Conservation (phyloP, 352 stramenopile genomes). For the Pythium brassicae region DNA sequence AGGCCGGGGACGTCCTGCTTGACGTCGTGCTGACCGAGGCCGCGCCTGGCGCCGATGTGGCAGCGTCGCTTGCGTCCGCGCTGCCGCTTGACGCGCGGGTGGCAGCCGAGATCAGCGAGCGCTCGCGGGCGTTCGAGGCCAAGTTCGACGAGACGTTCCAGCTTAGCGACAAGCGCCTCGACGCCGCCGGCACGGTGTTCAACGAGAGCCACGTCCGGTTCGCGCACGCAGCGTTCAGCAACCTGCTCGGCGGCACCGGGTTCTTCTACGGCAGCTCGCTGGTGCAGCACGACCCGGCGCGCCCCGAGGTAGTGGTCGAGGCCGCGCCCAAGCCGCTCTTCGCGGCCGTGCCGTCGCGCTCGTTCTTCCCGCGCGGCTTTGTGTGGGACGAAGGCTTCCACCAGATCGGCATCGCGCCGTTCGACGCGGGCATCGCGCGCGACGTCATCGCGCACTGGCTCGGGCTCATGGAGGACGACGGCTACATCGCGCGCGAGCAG, state of each 20-base stretch:
- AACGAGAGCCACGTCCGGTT: slow-evolving; percentile 63
- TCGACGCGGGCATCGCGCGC: slow-evolving; percentile 63
- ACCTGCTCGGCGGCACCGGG: slow-evolving; percentile 85
- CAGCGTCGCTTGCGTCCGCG: too few relatives aligned
- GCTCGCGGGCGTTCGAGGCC: slow-evolving; percentile 32
- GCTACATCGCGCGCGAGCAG: slow-evolving; percentile 92
- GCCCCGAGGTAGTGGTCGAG: slow-evolving; percentile 29
- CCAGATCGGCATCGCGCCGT: slow-evolving; percentile 78
- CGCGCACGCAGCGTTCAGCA: slow-evolving; percentile 84
- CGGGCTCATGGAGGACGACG: slow-evolving; percentile 74
- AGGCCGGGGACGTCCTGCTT: slow-evolving; percentile 44
- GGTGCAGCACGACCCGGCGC: slow-evolving; percentile 52
- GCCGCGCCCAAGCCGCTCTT: slow-evolving; percentile 60
- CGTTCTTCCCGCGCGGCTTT: slow-evolving; percentile 93
- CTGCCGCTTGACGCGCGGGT: background rate
- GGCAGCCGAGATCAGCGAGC: slow-evolving; percentile 10
- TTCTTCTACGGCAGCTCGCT: slow-evolving; percentile 89
- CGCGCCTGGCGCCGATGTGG: slow-evolving; percentile 3
- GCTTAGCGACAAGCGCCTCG: slow-evolving; percentile 29
- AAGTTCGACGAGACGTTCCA: slow-evolving; percentile 60
- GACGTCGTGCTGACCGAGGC: slow-evolving; percentile 67
- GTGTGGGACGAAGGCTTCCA: slow-evolving; percentile 96
- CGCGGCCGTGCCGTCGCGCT: slow-evolving; percentile 88
- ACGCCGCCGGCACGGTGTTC: slow-evolving; percentile 12
- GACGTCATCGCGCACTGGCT: slow-evolving; percentile 90